These are phyloP conservation scores for Cenchrus americanus DNA, from an alignment of 176 grass and related monocot species.

Conservation along the genomic window DNA sequence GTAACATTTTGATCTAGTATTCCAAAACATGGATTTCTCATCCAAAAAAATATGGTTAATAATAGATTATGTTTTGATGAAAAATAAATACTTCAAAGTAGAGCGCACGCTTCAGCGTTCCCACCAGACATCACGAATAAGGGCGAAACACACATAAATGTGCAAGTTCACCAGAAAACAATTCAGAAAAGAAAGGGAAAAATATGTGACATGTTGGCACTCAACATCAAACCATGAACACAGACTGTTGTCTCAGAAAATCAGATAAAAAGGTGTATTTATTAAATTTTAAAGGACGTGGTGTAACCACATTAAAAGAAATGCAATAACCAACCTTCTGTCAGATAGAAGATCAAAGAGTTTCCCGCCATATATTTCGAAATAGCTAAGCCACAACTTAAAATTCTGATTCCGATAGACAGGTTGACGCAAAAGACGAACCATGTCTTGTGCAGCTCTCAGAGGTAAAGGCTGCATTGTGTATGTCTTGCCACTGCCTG, in stretches of 20 bases:
- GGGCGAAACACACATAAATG: background rate
- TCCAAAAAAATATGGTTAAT: background rate
- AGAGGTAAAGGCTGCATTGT: constrained; percentile 98
- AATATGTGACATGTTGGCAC: background rate
- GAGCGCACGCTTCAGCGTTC: background rate
- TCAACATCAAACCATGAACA: background rate
- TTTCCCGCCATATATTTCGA: constrained; percentile 98
- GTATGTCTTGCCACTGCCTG: constrained; percentile 99
- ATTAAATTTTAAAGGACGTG: background rate
- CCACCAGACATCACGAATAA: background rate
- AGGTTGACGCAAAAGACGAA: constrained; percentile 74
- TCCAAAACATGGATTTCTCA: background rate
- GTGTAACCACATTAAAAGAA: background rate
- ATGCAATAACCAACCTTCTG: constrained; percentile 70
- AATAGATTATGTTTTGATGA: background rate
- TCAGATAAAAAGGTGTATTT: background rate
- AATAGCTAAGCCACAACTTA: constrained; percentile 99
- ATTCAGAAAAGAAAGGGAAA: background rate
- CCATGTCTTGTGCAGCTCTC: constrained; percentile 89
- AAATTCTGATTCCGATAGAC: constrained; percentile 90
- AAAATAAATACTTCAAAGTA: constrained; percentile 1
- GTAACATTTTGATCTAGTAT: constrained; percentile 20
- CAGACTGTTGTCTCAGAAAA: background rate
- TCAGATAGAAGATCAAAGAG: constrained; percentile 98
- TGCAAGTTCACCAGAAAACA: background rate